Conservation (phyloP, 768 basidiomycete genomes). For the Leccinellum rugosiceps region DNA sequence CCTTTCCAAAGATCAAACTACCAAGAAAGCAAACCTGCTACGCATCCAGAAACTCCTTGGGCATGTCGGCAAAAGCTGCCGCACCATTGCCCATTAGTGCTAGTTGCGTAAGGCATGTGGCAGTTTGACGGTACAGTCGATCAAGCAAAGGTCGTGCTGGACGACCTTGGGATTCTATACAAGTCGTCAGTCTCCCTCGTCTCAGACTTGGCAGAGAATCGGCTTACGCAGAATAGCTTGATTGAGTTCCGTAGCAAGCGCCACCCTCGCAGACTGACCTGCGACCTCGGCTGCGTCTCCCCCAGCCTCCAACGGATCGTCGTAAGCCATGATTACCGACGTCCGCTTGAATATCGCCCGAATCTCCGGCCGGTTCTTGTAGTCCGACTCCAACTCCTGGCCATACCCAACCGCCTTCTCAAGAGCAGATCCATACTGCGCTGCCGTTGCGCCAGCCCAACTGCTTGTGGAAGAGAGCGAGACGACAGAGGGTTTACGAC, state of each 20-base stretch:
- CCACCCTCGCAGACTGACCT: constrained; percentile 60
- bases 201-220: background rate
- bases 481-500: constrained; percentile 27
- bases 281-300: constrained; percentile 66
- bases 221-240: constrained; percentile 75
- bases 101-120: constrained; percentile 65
- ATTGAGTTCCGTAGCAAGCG: constrained; percentile 75
- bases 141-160: constrained; percentile 72
- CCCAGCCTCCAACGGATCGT: constrained; percentile 65
- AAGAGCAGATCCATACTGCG: constrained; percentile 55
- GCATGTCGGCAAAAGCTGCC: constrained; percentile 80
- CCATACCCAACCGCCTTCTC: constrained; percentile 73
- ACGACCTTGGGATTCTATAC: constrained; percentile 71
- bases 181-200: constrained; percentile 1
- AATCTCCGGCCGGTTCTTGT: constrained; percentile 62
- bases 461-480: constrained; percentile 25
- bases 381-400: constrained; percentile 64
- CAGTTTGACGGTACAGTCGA: constrained; percentile 71
- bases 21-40: constrained; percentile 13
- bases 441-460: constrained; percentile 25
- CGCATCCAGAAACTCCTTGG: constrained; percentile 64
- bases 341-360: constrained; percentile 68
- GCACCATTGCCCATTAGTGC: constrained; percentile 68
- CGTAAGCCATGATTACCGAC: constrained; percentile 77
- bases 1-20: background rate